Evolutionary conservation across 345 rosid species (phyloP).

Genomic region (Cardiospermum halicacabum): DNA sequence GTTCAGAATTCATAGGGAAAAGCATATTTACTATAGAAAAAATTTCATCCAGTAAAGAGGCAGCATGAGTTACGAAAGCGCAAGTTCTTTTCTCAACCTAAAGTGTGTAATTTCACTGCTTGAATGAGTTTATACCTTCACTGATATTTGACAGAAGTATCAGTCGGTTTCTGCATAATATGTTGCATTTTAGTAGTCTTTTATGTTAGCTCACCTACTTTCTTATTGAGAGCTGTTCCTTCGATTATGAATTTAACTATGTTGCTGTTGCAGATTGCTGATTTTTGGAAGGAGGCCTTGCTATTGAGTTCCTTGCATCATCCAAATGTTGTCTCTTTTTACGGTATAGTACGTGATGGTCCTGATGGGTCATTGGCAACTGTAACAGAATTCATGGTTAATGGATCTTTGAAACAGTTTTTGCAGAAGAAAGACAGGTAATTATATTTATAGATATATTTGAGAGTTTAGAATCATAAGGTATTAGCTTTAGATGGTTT

Average conservation of each 20-base stretch:
- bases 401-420: constrained; percentile 97
- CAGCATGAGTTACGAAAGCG: background rate
- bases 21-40: background rate
- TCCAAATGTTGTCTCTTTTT: constrained; percentile 96
- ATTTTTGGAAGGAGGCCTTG: constrained; percentile 98
- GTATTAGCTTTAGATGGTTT: constrained; percentile 8
- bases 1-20: background rate
- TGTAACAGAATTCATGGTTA: constrained; percentile 94
- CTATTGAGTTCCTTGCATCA: constrained; percentile 94
- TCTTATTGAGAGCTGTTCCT: constrained; percentile 10
- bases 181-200: constrained; percentile 3
- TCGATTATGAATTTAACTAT: constrained; percentile 11
- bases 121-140: background rate
- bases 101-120: background rate
- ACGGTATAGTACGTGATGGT: constrained; percentile 99
- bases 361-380: constrained; percentile 97
- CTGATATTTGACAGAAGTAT: background rate
- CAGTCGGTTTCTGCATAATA: background rate
- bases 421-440: constrained; percentile 97
- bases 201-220: background rate
- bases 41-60: background rate
- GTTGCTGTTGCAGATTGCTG: constrained; percentile 65
- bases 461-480: constrained; percentile 8
- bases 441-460: constrained; percentile 19
- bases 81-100: background rate